Conservation (phyloP, 257 asterid species). For the Gardenia jasminoides region DNA sequence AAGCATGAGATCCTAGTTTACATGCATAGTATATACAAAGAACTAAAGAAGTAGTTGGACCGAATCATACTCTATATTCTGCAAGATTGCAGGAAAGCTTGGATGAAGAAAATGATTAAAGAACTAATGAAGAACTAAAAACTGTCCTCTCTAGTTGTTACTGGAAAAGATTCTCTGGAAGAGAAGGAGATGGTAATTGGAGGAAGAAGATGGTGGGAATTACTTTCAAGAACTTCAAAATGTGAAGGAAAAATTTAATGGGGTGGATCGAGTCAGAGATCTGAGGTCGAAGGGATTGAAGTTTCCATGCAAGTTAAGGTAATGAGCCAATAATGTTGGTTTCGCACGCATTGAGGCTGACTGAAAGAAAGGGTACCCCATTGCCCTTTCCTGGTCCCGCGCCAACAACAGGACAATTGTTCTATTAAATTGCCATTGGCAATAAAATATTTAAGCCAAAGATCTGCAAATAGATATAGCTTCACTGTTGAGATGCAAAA, state of each 20-base stretch:
- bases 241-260: slow-evolving; percentile 35
- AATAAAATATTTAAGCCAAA: slow-evolving; percentile 15
- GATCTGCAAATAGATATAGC: slow-evolving; percentile 5
- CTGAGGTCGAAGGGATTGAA: slow-evolving; percentile 29
- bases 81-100: neutral
- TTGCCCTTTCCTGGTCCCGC: slow-evolving; percentile 29
- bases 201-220: neutral
- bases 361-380: slow-evolving; percentile 17
- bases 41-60: neutral
- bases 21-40: too few relatives aligned
- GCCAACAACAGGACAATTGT: slow-evolving; percentile 8
- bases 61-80: neutral
- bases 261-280: slow-evolving; percentile 31
- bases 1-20: neutral
- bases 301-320: slow-evolving; percentile 33
- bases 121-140: neutral
- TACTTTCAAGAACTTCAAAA: neutral
- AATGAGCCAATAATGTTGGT: slow-evolving; percentile 10
- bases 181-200: neutral
- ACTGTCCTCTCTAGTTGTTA: neutral
- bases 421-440: slow-evolving; percentile 19
- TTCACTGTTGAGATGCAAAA: slow-evolving; percentile 24
- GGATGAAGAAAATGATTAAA: neutral
- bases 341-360: slow-evolving; percentile 22
- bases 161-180: neutral